These are phyloP conservation scores for Phialophora verrucosa DNA, from an alignment of 2,329 filamentous ascomycete genomes.

Conservation along the genomic window DNA sequence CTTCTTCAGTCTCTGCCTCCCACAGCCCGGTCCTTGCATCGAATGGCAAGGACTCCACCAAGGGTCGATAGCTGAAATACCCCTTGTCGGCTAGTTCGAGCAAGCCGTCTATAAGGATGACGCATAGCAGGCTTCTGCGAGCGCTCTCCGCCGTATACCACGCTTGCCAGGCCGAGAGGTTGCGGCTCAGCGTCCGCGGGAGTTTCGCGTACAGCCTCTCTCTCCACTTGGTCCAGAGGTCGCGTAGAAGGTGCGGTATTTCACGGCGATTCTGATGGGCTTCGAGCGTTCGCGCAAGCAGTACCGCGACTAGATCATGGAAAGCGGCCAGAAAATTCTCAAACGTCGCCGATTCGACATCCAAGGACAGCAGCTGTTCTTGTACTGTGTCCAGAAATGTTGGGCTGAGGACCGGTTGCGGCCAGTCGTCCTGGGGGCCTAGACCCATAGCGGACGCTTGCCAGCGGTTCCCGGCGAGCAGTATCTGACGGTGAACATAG, in stretches of 20 bases:
- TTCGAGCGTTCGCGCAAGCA: conserved; percentile 20
- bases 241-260: conserved; percentile 11
- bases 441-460: neutral
- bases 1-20: conserved; percentile 34
- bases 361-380: conserved; percentile 11
- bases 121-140: conserved; percentile 33
- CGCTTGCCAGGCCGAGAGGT: conserved; percentile 34
- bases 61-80: conserved; percentile 33
- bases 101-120: conserved; percentile 27
- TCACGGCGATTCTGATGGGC: conserved; percentile 10
- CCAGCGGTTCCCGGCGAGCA: conserved; percentile 6
- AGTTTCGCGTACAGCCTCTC: conserved; percentile 26
- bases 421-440: neutral
- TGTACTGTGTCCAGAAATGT: conserved; percentile 8
- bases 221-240: conserved; percentile 26
- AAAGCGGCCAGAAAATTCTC: conserved; percentile 26
- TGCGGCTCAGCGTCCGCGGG: conserved; percentile 22
- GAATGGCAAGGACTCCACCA: conserved; percentile 35
- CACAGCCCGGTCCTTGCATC: conserved; percentile 36
- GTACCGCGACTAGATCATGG: conserved; percentile 29
- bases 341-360: conserved; percentile 21
- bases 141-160: conserved; percentile 35
- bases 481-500: conserved; percentile 30
- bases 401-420: neutral
- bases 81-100: conserved; percentile 27